phyloP scores from a whole-genome alignment of 176 grass and related monocot species.

The Musa itinerans region DNA sequence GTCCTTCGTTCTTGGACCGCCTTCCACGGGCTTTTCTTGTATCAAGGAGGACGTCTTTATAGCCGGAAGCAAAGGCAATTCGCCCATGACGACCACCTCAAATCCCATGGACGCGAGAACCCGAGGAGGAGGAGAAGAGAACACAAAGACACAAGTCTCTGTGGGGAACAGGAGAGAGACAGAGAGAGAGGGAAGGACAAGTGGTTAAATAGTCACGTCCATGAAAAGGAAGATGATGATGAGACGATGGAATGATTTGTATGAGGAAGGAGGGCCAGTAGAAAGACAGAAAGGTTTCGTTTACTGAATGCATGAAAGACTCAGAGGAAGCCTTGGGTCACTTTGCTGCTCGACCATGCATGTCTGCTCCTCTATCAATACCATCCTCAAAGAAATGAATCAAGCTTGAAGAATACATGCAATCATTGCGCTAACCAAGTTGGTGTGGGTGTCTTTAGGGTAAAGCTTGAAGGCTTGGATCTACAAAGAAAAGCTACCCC shows the following conservation, averaged over 20 bases:
- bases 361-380: too few relatives aligned
- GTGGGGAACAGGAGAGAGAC: not conserved
- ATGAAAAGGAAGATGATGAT: not conserved
- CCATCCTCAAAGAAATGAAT: too few relatives aligned
- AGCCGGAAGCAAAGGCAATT: not conserved
- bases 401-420: too few relatives aligned
- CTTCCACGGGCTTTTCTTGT: not conserved
- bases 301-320: too few relatives aligned
- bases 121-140: not conserved
- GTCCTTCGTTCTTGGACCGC: not conserved
- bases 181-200: not conserved
- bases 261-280: not conserved
- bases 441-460: not conserved
- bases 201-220: not conserved
- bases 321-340: too few relatives aligned
- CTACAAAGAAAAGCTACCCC: not conserved
- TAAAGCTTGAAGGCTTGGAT: not conserved
- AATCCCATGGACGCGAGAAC: not conserved
- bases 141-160: not conserved
- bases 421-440: not conserved
- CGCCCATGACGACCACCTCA: not conserved
- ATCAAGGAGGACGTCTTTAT: not conserved
- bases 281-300: not conserved
- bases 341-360: too few relatives aligned
- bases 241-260: not conserved